Evolutionary conservation across 345 rosid genomes (phyloP).

Genomic region (Carallia brachiata): DNA sequence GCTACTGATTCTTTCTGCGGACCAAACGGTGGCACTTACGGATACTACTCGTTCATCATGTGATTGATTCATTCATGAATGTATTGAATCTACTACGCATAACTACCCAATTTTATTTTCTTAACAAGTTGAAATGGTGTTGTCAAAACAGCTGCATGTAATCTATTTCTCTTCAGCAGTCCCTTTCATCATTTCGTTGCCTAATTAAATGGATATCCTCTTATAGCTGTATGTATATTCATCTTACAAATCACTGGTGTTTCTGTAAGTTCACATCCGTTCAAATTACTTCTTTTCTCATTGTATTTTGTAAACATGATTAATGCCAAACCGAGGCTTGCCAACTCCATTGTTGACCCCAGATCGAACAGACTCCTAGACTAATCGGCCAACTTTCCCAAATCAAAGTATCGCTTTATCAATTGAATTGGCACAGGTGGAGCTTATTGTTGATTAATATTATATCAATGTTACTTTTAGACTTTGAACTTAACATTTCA

Average conservation of each 20-base stretch:
- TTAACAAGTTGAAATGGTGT: constrained; percentile 1
- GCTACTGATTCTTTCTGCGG: neutral
- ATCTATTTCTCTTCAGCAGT: neutral
- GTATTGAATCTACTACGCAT: neutral
- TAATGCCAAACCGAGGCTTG: constrained; percentile 10
- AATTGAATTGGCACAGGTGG: no score
- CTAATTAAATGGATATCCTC: neutral
- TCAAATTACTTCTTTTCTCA: neutral
- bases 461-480: no score
- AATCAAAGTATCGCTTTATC: no score
- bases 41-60: no score
- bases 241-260: neutral
- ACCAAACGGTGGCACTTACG: neutral
- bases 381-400: no score
- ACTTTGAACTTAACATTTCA: no score
- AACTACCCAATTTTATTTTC: neutral
- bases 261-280: neutral
- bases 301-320: neutral
- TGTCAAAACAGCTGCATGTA: neutral
- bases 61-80: neutral
- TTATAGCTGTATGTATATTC: no score
- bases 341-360: constrained; percentile 1
- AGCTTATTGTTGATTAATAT: neutral
- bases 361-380: neutral
- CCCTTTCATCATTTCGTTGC: constrained; percentile 2